Base-by-base conservation (phyloP, 2,329 filamentous ascomycete genomes). In the Fusarium stilboides region DNA sequence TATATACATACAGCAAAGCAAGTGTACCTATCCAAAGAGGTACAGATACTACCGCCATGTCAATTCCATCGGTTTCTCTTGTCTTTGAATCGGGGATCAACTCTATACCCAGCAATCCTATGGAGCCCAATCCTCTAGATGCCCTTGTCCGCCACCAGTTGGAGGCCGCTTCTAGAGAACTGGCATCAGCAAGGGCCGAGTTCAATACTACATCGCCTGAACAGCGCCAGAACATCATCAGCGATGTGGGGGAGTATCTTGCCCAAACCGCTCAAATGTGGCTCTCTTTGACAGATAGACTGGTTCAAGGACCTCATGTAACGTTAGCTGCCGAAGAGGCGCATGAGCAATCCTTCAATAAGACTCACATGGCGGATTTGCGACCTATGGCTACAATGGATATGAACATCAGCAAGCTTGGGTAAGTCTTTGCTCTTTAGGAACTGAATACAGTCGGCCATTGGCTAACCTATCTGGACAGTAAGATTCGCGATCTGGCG, bases 241-340 rank as follows among this genome's bases (percentile, higher is more conserved):
- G 68, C 33, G 77, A 80, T 34, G 74, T 80, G 59, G 79, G 79
- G 33, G 78, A 80, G 24, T 81, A 80, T 58, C 63, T 80, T 24
- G 70, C 73, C 31, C 77, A 75, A 26, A 78, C 76, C n/a, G 77
- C 79, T 22, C 56, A 73, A 37, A 68, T 80, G 57, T 79, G 74
- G 76, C 72, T 75, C n/a, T 68, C 66, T 22, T 64, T 81, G 50
- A 79, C 79, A 34, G 75, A 79, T n/a, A 72, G 66, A 36, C 68
- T 81, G n/a, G 66, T 78, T 6, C 64, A 74, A 42, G 79, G 77
- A 17, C 70, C 75, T 24, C 77, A 80, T 58, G 76, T 81, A 46
- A 69, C 73, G n/a, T 65, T 70, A 36, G 75, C 75, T 26, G 68
- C 69, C 17, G 47, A 68, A 6, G 70, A 75, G 36, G 75, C 71